Evolutionary conservation across 1,284 basidiomycete species (phyloP), one percentile per base, ranked within the genome.

Genomic region (Tetrapyrgos nigripes): DNA sequence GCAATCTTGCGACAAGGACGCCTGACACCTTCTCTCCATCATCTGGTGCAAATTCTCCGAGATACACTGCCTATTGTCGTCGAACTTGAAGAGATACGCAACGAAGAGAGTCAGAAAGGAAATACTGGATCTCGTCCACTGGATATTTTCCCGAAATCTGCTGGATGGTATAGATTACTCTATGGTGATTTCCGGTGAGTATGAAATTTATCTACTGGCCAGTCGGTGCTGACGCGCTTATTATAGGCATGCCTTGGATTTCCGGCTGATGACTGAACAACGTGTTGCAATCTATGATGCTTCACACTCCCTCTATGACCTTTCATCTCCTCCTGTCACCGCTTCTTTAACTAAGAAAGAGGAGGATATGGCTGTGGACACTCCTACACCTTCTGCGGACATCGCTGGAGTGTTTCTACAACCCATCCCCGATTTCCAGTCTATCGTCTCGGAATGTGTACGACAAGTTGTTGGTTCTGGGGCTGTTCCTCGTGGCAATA

Each of bases 131-230:
- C 35, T 24, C 19, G 40, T 21, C 73, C 68, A 59, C 78, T 91
- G 19, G 88, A 91, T 63, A 83, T 85, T 11, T 87, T 89, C 69
- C 83, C 90, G 5, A 93, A 92, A 71, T 83, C 88, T 3, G 86
- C 88, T 37, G 89, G 89, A 4, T 94, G 92, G 92, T 93, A 89
- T 75, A 78, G 92, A 53, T 71, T 94, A 31, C 73, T 91, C 48
- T 91, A 91, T 62, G 81, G 83, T 11, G 86, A 90, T 67, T 76
- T 86, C 29, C 82, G 83, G 87, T 88, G 70, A 55, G 76, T 64
- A 45, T 10, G 8, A 14, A 19, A 14, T 8, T 45, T 14, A 19
- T n/a, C 35, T 45, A n/a, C n/a, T n/a, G n/a, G 37, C 19, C 11
- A 4, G 1, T 43, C 23, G 13, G 14, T 3, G 27, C 27, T 37